Evolutionary conservation across 179 eudicot genomes (phyloP), one percentile per base, ranked within the genome.

Genomic region (Carnegiea gigantea): DNA sequence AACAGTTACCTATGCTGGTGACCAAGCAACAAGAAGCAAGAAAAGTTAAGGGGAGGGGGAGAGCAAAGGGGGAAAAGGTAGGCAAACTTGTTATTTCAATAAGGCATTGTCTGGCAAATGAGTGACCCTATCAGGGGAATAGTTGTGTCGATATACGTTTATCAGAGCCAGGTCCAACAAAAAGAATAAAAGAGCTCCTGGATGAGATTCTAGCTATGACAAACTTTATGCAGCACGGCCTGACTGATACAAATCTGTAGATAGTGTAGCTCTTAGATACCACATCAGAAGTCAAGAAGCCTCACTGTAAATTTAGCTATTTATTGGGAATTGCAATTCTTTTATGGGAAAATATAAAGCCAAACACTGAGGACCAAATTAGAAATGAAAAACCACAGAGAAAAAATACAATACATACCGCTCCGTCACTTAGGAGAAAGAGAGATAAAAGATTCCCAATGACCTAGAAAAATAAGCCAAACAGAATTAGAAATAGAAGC

Each of bases 351-450:
- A 15, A 6, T 20, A 7, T 23, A 44, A 73, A 43, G 62, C 13
- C 62, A 49, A 30, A 28, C 59, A 75, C 38, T 14, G 64, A 51
- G 6, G 9, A 14, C 68, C 18, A 59, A 77, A 11, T 28, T 30
- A 49, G 46, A 33, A 36, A 4, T 15, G 43, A 70, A 15, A 13
- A 68, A n/a, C 3, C 20, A 5, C n/a, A 48, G 30, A n/a, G 15
- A n/a, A 20, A 24, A 33, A n/a, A 21, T 0, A n/a, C 68, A n/a
- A 23, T 70, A 71, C 95, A 73, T 90, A 95, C 98, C 88, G 75
- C 54, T 49, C 88, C 92, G 79, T 89, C 91, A 70, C 87, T 87
- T 88, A 95, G 82, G 73, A 95, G 81, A 79, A 89, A 91, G n/a
- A 85, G 86, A 54, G 89, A 73, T 62, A 87, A 46, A 59, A 87